Evolutionary conservation across 1,284 basidiomycete species (phyloP).

Genomic region (Neolentinus lepideus): DNA sequence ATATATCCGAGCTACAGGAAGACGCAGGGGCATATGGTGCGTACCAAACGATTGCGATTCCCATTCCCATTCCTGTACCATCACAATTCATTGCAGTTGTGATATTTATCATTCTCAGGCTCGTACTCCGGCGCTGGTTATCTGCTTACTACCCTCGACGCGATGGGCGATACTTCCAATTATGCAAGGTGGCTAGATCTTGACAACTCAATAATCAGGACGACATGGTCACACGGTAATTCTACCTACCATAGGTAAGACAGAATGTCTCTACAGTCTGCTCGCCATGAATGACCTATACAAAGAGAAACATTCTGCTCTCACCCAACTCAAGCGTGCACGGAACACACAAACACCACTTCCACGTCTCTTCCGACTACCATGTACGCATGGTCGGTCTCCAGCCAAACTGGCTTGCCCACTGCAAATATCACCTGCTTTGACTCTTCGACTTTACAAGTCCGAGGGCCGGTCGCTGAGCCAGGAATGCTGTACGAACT

Average conservation of each 20-base stretch:
- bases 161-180: conserved; percentile 31
- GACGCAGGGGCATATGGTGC: conserved; percentile 58
- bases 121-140: conserved; percentile 65
- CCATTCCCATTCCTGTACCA: too few species aligned
- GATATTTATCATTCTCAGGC: conserved; percentile 29
- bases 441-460: conserved; percentile 43
- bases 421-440: conserved; percentile 55
- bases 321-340: conserved; percentile 50
- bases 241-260: conserved; percentile 39
- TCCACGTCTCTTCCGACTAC: conserved; percentile 26
- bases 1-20: conserved; percentile 44
- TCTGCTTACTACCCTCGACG: conserved; percentile 43
- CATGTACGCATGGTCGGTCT: conserved; percentile 41
- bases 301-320: conserved; percentile 64
- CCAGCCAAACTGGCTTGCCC: conserved; percentile 40
- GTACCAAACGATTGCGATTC: too few species aligned
- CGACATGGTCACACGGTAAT: conserved; percentile 49
- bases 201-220: conserved; percentile 48
- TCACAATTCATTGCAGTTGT: too few species aligned
- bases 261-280: not conserved
- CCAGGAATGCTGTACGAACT: conserved; percentile 69
- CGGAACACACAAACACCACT: conserved; percentile 43
- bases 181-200: conserved; percentile 66
- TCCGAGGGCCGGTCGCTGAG: conserved; percentile 42
- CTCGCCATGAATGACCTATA: not conserved